Percentiles rank a stretch among this genome's conserved stretches.
phyloP scores from a whole-genome alignment of 2,329 filamentous ascomycete species.

The Stagonosporopsis tanaceti region DNA sequence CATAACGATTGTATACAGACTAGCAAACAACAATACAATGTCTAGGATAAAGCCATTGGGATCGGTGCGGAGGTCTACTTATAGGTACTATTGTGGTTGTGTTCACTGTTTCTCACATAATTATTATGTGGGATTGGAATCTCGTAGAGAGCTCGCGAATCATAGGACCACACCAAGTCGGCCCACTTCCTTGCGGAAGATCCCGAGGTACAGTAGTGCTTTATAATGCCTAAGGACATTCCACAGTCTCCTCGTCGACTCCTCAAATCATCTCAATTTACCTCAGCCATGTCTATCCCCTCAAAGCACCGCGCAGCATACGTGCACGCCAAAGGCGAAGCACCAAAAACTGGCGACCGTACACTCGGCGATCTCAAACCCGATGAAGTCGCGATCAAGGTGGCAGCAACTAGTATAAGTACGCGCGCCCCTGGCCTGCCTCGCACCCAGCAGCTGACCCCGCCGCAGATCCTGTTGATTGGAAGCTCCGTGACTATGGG shows the following conservation, averaged over 20 bases:
- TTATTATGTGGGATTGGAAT: too few relatives aligned
- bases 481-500: slow-evolving; percentile 53
- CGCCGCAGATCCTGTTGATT: slow-evolving; percentile 53
- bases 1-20: too few relatives aligned
- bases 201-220: not conserved
- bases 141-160: too few relatives aligned
- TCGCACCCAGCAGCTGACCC: too few relatives aligned
- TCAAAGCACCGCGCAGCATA: slow-evolving; percentile 6
- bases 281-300: slow-evolving; percentile 1
- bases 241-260: not conserved
- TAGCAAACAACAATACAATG: too few relatives aligned
- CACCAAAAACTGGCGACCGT: slow-evolving; percentile 34
- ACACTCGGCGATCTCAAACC: slow-evolving; percentile 57
- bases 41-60: too few relatives aligned
- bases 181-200: not conserved
- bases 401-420: slow-evolving; percentile 59
- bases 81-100: too few relatives aligned
- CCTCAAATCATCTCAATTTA: not conserved
- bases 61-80: too few relatives aligned
- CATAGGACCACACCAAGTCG: too few relatives aligned
- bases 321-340: slow-evolving; percentile 7
- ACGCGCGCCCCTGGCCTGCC: too few relatives aligned
- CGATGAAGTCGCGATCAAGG: slow-evolving; percentile 57
- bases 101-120: too few relatives aligned
- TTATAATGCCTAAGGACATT: not conserved